Conservation (phyloP, 2,329 filamentous ascomycete genomes). For the Aulographum hederae region DNA sequence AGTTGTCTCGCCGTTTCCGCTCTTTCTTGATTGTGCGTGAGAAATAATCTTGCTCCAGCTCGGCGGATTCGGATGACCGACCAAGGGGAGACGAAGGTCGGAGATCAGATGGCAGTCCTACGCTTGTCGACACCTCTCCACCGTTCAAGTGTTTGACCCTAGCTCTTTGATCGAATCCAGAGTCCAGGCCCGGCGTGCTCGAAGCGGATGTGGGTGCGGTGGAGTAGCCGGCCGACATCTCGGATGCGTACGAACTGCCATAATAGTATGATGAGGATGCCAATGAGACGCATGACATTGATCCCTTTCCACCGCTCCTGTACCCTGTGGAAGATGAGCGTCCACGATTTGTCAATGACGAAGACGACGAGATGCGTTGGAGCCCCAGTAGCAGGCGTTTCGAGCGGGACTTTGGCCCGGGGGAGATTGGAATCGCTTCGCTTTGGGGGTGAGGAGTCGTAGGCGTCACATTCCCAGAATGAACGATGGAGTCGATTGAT, state of each 20-base stretch:
- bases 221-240: constrained; percentile 36
- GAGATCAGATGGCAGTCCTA: constrained; percentile 46
- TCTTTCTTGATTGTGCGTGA: constrained; percentile 14
- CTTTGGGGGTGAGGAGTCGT: background rate
- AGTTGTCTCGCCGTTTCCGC: constrained; percentile 18
- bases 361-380: constrained; percentile 66
- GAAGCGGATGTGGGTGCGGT: constrained; percentile 35
- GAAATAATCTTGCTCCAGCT: constrained; percentile 27
- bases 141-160: constrained; percentile 36
- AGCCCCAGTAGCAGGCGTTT: constrained; percentile 55
- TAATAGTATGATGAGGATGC: constrained; percentile 31
- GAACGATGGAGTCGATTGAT: background rate
- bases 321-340: constrained; percentile 50
- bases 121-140: constrained; percentile 29
- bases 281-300: constrained; percentile 46
- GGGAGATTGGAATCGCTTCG: constrained; percentile 19
- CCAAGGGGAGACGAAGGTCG: constrained; percentile 22
- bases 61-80: constrained; percentile 14
- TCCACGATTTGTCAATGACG: constrained; percentile 46
- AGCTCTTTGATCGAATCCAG: constrained; percentile 29
- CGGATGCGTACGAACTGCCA: constrained; percentile 34
- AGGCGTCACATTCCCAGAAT: background rate
- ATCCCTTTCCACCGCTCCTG: constrained; percentile 42
- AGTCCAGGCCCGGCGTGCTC: constrained; percentile 25
- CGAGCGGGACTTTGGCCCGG: constrained; percentile 44